Evolutionary conservation across 2,329 filamentous ascomycete species (phyloP).

Genomic region (Zymoseptoria pseudotritici): DNA sequence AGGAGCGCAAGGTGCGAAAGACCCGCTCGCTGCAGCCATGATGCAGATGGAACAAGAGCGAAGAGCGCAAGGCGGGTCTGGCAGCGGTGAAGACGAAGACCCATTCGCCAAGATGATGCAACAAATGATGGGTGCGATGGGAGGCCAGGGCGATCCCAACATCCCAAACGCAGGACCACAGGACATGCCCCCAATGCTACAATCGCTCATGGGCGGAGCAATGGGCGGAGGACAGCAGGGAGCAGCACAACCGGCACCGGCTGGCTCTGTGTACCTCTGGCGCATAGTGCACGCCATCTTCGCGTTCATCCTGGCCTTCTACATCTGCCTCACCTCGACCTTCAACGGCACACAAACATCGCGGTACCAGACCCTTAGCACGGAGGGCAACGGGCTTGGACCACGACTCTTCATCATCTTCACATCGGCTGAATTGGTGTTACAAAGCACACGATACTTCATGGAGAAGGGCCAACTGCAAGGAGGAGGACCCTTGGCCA

Average conservation of each 20-base stretch:
- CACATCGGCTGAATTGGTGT: conserved; percentile 64
- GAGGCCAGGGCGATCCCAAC: conserved; percentile 24
- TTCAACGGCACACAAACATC: conserved; percentile 61
- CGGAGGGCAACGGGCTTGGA: conserved; percentile 37
- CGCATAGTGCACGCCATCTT: conserved; percentile 66
- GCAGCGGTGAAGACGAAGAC: conserved; percentile 41
- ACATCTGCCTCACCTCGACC: conserved; percentile 59
- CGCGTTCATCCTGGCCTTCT: conserved; percentile 61
- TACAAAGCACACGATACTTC: conserved; percentile 65
- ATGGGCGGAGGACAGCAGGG: conserved; percentile 23
- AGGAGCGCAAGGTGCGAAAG: conserved; percentile 8
- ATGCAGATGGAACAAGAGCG: conserved; percentile 24
- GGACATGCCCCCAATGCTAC: conserved; percentile 39
- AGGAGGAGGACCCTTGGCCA: conserved; percentile 57
- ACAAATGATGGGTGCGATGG: conserved; percentile 42
- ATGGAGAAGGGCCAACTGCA: conserved; percentile 55
- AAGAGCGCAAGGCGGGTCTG: conserved; percentile 9
- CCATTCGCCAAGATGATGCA: conserved; percentile 69
- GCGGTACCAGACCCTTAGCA: conserved; percentile 36
- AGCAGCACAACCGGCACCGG: conserved; percentile 26
- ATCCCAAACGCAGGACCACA: conserved; percentile 35
- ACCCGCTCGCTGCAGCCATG: conserved; percentile 26
- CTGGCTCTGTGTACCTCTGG: conserved; percentile 53
- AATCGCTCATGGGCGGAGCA: conserved; percentile 37
- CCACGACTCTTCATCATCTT: conserved; percentile 71